Percentiles rank a stretch among this genome's conserved stretches.
phyloP scores from a whole-genome alignment of 1,139 yeast genomes.

The Yarrowia galli region DNA sequence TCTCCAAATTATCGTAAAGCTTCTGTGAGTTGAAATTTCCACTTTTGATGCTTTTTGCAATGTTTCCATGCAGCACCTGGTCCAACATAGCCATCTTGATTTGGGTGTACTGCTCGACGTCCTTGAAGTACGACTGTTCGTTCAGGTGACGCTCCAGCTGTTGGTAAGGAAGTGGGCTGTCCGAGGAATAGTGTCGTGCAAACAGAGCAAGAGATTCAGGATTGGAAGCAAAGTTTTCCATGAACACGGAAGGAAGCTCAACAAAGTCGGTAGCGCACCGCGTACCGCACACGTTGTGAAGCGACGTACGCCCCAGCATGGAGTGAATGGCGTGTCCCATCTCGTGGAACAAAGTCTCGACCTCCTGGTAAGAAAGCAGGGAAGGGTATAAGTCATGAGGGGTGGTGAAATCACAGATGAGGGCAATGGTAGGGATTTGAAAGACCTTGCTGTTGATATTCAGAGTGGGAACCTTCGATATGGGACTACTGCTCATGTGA shows the following conservation, averaged over 20 bases:
- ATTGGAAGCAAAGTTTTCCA: constrained; percentile 92
- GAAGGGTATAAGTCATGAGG: constrained; percentile 54
- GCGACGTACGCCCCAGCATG: constrained; percentile 87
- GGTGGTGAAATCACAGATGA: constrained; percentile 76
- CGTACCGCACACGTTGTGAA: constrained; percentile 94
- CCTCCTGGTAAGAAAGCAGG: constrained; percentile 74
- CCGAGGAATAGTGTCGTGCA: constrained; percentile 77
- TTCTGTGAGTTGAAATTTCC: constrained; percentile 59
- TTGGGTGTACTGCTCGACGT: constrained; percentile 85
- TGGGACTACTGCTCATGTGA: constrained; percentile 46
- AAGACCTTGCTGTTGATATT: constrained; percentile 56
- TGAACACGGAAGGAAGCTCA: constrained; percentile 90
- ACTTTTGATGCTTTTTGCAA: constrained; percentile 43
- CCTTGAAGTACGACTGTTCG: constrained; percentile 63
- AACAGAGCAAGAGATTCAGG: constrained; percentile 74
- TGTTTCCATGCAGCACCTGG: constrained; percentile 70
- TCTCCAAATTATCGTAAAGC: constrained; percentile 72
- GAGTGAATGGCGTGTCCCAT: constrained; percentile 99
- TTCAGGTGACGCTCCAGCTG: constrained; percentile 60
- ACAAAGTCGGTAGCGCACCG: constrained; percentile 97
- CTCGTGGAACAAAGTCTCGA: constrained; percentile 94
- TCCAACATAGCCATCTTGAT: constrained; percentile 89
- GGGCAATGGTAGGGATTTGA: constrained; percentile 88
- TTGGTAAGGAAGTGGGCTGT: constrained; percentile 62
- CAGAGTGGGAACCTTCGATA: constrained; percentile 37